Evolutionary conservation across 2,329 filamentous ascomycete species (phyloP), one percentile per base, ranked within the genome.

Genomic region (Botrytis cinerea): DNA sequence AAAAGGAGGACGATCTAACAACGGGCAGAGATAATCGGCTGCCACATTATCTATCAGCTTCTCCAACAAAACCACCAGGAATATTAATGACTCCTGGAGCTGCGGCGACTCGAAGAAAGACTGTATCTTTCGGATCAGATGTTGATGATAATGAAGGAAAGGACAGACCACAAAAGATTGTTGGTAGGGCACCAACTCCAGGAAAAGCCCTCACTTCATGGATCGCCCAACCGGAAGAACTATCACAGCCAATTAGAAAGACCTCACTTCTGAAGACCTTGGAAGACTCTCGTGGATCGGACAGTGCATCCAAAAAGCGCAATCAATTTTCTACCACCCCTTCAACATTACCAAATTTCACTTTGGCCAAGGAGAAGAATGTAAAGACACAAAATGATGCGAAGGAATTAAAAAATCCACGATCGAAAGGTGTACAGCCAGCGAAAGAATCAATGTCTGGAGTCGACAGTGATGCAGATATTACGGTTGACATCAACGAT

Each of bases 401-500:
- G 20, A 71, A 54, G 12, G 71, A 66, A 54, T 20, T 66, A 0
- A 75, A 28, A 57, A 75, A 69, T 18, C 7, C 66, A n/a, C 62
- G 74, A 32, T 70, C 71, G n/a, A 76, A 69, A 22, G 76, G 76
- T 62, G 63, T 71, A 40, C 75, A 75, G 25, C 22, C 76, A 28
- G 43, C 74, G 51, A 72, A 74, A 62, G 73, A 79, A 62, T 43
- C 72, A 18, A 54, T 71, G 25, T 43, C 73, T n/a, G 82, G 83
- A 54, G 80, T 82, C 48, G 73, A 77, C 43, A 83, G 83, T 77
- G 87, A 89, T 70, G 85, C 87, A 72, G 91, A 94, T 77, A 83
- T 90, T 73, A 93, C 92, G 0, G 83, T 91, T 66, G 92, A 94
- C 78, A 83, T 93, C 67, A 91, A 91, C 75, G 90, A 93, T 78